Evolutionary conservation across 2,329 filamentous ascomycete species (phyloP), one percentile per base, ranked within the genome.

Genomic region (Penicillium occitanis): DNA sequence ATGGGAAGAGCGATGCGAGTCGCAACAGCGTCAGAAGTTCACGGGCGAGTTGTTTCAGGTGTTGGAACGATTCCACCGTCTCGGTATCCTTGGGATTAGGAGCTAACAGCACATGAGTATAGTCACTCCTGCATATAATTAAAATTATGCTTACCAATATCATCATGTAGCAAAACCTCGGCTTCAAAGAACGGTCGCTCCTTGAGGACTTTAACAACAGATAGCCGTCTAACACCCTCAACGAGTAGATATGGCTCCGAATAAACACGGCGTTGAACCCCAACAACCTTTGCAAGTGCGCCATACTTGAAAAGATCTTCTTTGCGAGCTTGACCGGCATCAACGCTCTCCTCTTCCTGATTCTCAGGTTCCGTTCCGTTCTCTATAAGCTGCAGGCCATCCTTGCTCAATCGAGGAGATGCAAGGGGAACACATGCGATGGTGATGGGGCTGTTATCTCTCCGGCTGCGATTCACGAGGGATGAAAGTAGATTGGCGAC

Each of bases 131-230:
- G 44, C 8, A 51, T 30, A 30, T 28, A 33, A 14, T 3, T 14
- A 30, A 42, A 10, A n/a, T 30, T 2, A 5, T 17, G 46, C 84
- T 68, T 80, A 91, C 88, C 82, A 70, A 87, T 85, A 75, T 96
- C 92, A 66, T 89, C 85, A 72, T 90, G 87, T 65, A 90, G 84
- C 66, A 84, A 85, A 28, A 97, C 87, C 71, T 90, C 90, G 55
- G 88, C 93, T 80, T 97, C 93, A 71, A 97, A 93, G 75, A 91
- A 96, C 1, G 93, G 92, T 63, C 89, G 86, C 70, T 96, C 91
- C 75, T 91, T 89, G 44, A 87, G 85, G 58, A 95, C 79, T 73
- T 88, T 89, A 61, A 92, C 90, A 42, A 97, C 80, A 68, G 87
- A 86, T 69, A 97, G 89, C 48, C 95, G 86, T 69, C 89, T 85